These are phyloP conservation scores for Ceratocystiopsis sp. DNA, from an alignment of 2,329 filamentous ascomycete genomes.

Conservation along the genomic window DNA sequence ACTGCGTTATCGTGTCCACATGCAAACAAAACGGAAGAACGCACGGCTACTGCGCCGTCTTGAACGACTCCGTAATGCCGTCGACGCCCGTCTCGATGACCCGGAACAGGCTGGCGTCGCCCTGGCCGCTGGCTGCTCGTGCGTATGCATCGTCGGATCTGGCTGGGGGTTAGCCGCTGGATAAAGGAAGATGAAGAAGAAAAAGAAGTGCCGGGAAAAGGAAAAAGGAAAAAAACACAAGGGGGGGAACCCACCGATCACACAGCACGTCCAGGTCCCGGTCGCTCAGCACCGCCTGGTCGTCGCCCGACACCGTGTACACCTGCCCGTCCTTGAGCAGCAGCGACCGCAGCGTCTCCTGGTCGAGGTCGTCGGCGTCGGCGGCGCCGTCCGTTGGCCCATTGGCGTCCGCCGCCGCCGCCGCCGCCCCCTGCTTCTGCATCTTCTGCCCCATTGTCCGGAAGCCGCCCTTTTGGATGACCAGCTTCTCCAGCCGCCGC, in stretches of 20 bases:
- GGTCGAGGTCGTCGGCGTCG: conserved; percentile 33
- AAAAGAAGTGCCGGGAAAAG: too few species aligned
- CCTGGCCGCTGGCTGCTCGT: conserved; percentile 61
- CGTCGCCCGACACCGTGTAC: conserved; percentile 39
- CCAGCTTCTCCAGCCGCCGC: conserved; percentile 76
- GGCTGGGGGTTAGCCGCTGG: too few species aligned
- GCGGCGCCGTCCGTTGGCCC: conserved; percentile 14
- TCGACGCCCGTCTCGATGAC: conserved; percentile 60
- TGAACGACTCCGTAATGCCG: conserved; percentile 13
- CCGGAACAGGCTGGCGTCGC: conserved; percentile 52
- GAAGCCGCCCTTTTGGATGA: conserved; percentile 88
- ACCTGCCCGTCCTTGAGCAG: conserved; percentile 57
- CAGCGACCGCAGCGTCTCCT: conserved; percentile 42
- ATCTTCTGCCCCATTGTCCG: conserved; percentile 49
- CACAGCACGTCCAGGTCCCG: conserved; percentile 62
- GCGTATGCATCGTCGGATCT: conserved; percentile 45
- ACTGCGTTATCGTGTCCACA: too few species aligned
- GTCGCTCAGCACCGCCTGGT: conserved; percentile 47
- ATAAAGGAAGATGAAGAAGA: too few species aligned
- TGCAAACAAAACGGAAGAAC: too few species aligned
- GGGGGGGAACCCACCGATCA: too few species aligned
- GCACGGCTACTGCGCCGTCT: too few species aligned
- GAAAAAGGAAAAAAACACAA: too few species aligned
- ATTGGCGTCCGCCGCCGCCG: background rate
- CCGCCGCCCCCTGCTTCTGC: conserved; percentile 20